Conservation (phyloP, 148 eudicot species). For the Rhododendron ovatum region DNA sequence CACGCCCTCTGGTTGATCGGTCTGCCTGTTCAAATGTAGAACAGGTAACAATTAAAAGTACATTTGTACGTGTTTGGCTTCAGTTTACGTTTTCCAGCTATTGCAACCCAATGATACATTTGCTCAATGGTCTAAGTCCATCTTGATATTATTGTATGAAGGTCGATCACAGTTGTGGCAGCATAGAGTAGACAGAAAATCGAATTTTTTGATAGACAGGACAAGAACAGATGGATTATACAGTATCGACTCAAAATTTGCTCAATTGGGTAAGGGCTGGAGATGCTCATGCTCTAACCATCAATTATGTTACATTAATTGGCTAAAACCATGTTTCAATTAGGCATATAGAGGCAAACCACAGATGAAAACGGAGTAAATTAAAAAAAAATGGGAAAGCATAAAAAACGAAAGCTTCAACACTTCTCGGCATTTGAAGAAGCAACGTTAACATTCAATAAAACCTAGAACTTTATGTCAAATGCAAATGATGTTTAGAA, state of each 20-base stretch:
- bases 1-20: constrained; percentile 41
- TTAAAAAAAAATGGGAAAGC: not conserved
- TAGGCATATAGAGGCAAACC: not conserved
- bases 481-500: not conserved
- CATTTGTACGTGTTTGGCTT: not conserved
- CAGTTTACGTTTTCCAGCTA: not conserved
- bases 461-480: not conserved
- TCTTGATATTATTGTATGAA: not conserved
- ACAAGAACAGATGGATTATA: not conserved
- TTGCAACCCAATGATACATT: not conserved
- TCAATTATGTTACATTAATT: not conserved
- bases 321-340: not conserved
- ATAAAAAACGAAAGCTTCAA: not conserved
- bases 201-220: not conserved
- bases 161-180: not conserved
- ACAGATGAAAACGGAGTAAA: not conserved
- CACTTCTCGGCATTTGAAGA: not conserved
- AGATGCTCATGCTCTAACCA: not conserved
- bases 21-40: constrained; percentile 36
- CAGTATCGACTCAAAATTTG: not conserved
- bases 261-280: not conserved
- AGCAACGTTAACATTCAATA: not conserved
- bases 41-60: not conserved
- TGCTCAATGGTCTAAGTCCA: not conserved
- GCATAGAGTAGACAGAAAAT: too few relatives aligned